Conservation (phyloP, 192 early-diverging fungal species). For the Oehlia diaphana region DNA sequence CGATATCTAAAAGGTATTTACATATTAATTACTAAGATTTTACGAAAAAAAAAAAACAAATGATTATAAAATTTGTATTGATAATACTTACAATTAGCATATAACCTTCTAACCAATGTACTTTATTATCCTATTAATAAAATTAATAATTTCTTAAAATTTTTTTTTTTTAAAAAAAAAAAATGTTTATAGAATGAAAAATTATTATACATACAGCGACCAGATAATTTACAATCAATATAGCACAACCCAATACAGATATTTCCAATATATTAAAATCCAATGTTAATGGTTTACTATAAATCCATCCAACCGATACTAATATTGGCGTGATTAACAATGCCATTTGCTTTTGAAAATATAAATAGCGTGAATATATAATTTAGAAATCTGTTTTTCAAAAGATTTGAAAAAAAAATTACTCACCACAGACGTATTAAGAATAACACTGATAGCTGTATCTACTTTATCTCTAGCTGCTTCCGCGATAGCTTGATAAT, state of each 20-base stretch:
- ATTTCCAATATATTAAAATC: constrained; percentile 82
- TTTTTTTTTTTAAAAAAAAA: neutral
- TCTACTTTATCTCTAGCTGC: constrained; percentile 81
- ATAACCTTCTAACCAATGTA: constrained; percentile 91
- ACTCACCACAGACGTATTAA: constrained; percentile 26
- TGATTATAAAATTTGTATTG: neutral
- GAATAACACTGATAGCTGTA: constrained; percentile 38
- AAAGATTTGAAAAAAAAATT: neutral
- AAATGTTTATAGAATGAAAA: neutral
- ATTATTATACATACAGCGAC: constrained; percentile 46
- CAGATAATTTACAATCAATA: constrained; percentile 78
- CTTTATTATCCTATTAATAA: constrained; percentile 58
- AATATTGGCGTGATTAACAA: constrained; percentile 70
- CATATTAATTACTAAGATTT: neutral
- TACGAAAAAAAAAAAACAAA: neutral
- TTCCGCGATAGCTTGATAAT: constrained; percentile 70
- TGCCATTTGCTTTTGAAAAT: constrained; percentile 67
- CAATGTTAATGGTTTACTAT: constrained; percentile 73
- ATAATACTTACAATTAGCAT: constrained; percentile 60
- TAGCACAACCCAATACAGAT: constrained; percentile 71
- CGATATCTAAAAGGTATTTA: neutral
- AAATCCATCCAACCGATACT: constrained; percentile 81
- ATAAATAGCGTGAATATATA: neutral
- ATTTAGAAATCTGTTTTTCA: neutral
- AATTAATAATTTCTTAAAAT: neutral